Conservation (phyloP, 2,329 filamentous ascomycete genomes). For the Claviceps sorghi region DNA sequence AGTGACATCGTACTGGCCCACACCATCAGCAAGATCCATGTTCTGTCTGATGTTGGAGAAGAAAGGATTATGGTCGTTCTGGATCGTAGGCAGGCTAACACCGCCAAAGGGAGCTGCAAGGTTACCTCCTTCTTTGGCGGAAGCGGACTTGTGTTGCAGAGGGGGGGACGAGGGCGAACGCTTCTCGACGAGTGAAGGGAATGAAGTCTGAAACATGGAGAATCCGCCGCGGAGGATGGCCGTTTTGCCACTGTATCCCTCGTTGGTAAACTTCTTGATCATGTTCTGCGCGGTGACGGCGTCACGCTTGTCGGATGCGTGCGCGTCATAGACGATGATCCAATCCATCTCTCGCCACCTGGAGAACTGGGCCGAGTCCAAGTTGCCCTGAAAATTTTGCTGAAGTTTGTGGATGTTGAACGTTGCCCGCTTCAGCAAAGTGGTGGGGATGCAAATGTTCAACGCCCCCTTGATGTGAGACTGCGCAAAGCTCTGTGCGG, state of each 20-base stretch:
- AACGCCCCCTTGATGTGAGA: slow-evolving; percentile 67
- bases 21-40: slow-evolving; percentile 84
- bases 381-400: slow-evolving; percentile 65
- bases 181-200: slow-evolving; percentile 48
- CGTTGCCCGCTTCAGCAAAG: slow-evolving; percentile 74
- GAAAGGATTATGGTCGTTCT: slow-evolving; percentile 68
- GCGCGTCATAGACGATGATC: slow-evolving; percentile 78
- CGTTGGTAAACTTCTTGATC: slow-evolving; percentile 78
- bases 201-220: slow-evolving; percentile 52
- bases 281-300: slow-evolving; percentile 70
- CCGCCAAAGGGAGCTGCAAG: slow-evolving; percentile 71
- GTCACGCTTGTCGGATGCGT: slow-evolving; percentile 65
- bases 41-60: slow-evolving; percentile 95
- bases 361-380: slow-evolving; percentile 58
- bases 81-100: slow-evolving; percentile 60
- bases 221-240: slow-evolving; percentile 76
- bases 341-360: slow-evolving; percentile 59
- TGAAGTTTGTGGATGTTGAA: slow-evolving; percentile 81
- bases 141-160: neutral
- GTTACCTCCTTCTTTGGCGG: slow-evolving; percentile 22
- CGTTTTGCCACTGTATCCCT: slow-evolving; percentile 62
- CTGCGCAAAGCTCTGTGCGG: slow-evolving; percentile 65
- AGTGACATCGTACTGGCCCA: slow-evolving; percentile 59
- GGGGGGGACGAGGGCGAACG: slow-evolving; percentile 21
- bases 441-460: slow-evolving; percentile 91